Conservation (phyloP, 2,329 filamentous ascomycete species). For the Colletotrichum sp. region DNA sequence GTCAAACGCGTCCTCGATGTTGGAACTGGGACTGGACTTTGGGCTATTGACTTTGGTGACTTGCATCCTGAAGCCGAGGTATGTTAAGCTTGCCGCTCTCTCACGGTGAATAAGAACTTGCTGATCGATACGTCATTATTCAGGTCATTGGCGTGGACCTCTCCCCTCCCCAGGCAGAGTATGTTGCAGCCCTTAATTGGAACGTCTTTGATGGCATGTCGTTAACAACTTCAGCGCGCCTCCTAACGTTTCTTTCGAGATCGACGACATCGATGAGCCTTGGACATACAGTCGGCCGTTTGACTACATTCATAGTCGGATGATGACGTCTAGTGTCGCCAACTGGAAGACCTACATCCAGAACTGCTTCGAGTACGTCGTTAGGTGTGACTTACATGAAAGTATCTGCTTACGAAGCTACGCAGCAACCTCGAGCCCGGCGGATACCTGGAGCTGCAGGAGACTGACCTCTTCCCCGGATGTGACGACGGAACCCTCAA, state of each 20-base stretch:
- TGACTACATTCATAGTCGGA: conserved; percentile 45
- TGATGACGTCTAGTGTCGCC: conserved; percentile 38
- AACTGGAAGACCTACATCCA: conserved; percentile 38
- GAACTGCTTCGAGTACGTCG: conserved; percentile 35
- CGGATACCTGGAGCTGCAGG: conserved; percentile 47
- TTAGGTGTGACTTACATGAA: not conserved
- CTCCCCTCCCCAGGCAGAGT: conserved; percentile 42
- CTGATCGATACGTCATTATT: not conserved
- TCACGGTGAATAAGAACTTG: not conserved
- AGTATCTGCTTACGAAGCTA: not conserved
- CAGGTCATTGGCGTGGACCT: conserved; percentile 44
- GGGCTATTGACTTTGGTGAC: conserved; percentile 48
- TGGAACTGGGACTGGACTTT: conserved; percentile 53
- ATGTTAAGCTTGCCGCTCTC: not conserved
- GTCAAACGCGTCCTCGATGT: conserved; percentile 42
- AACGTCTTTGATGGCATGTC: not conserved
- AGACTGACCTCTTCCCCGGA: conserved; percentile 39
- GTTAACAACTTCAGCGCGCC: conserved; percentile 39
- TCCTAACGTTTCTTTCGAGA: conserved; percentile 52
- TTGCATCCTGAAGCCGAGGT: conserved; percentile 26
- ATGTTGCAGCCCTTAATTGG: conserved; percentile 19
- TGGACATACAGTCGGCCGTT: conserved; percentile 43
- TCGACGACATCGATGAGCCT: conserved; percentile 45
- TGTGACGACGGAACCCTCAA: conserved; percentile 46
- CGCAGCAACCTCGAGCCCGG: conserved; percentile 41